Base-by-base conservation (phyloP, 371 early-diverging fungal species). In the Mucor lusitanicus region DNA sequence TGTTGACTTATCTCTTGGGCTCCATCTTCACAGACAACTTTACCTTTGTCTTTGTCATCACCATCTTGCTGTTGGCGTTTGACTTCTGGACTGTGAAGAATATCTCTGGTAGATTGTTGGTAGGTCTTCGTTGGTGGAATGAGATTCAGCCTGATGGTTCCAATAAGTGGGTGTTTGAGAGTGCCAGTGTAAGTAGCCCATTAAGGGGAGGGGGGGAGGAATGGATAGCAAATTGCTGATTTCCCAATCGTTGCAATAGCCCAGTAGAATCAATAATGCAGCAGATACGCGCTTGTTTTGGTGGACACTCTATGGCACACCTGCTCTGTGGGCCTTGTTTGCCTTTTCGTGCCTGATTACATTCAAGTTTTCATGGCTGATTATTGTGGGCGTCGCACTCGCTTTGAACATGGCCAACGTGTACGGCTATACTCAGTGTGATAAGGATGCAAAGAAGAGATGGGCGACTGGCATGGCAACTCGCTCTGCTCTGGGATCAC, bases 1-100 rank as follows among this genome's bases (percentile, higher is more conserved):
- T 96, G 33, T 76, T 91, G 28, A 87, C 90, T 42, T 98, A 97
- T 80, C 71, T 97, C 54, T 84, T 97, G 55, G 93, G 92, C 35
- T 84, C 82, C 30, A 81, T 89, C 63, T 84, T 95, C 69, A 88
- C 91, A n/a, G 79, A 86, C 65, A 92, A 88, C 78, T 97, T 95
- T 78, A 89, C 97, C 33, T 75, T 97, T n/a, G 83, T 92, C 6
- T 98, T 99, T 80, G 94, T 99, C 28, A 64, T 97, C 19, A 93
- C 93, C 56, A 92, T 96, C 6, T 81, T 99, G 30, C 82, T 93
- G 23, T 90, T 99, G 44, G 90, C 97, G 7, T 96, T 96, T 78
- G 98, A 99, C 69, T 99, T 99, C 74, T 99, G 99, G 99, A 96
- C 97, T 4, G 97, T 97, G 50, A 99, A 99, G 81, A 99, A 99